These are phyloP conservation scores for Alectoria sarmentosa DNA, from an alignment of 495 filamentous ascomycete genomes.

Conservation along the genomic window DNA sequence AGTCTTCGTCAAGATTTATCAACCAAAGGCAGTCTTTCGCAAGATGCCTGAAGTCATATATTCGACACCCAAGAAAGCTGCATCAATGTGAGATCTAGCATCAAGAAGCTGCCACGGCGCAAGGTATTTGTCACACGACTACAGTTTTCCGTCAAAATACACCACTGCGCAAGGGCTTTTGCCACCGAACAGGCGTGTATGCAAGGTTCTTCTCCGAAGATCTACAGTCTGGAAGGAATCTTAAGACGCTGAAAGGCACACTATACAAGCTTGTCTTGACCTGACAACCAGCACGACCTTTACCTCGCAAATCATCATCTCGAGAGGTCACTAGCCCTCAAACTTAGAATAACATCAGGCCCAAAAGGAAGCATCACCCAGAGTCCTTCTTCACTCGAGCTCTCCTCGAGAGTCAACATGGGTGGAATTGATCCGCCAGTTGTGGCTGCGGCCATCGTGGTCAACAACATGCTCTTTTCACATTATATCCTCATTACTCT, in stretches of 20 bases:
- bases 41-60: neutral
- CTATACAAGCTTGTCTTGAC: neutral
- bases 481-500: conserved; percentile 39
- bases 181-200: neutral
- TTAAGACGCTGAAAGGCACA: too few relatives aligned
- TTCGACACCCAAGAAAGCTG: neutral
- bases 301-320: neutral
- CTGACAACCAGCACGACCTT: too few relatives aligned
- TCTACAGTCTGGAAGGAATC: neutral
- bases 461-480: conserved; percentile 32
- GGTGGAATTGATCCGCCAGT: neutral
- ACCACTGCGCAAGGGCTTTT: neutral
- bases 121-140: neutral
- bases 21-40: neutral
- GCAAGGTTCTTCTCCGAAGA: neutral
- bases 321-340: neutral
- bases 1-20: too few relatives aligned
- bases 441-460: conserved; percentile 8
- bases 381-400: neutral
- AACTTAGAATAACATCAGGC: neutral
- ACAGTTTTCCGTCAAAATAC: too few relatives aligned
- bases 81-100: neutral
- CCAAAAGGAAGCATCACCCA: neutral
- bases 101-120: neutral
- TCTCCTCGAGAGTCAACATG: neutral